These are phyloP conservation scores for Teratosphaeria destructans DNA, from an alignment of 2,329 filamentous ascomycete species.

Conservation along the genomic window DNA sequence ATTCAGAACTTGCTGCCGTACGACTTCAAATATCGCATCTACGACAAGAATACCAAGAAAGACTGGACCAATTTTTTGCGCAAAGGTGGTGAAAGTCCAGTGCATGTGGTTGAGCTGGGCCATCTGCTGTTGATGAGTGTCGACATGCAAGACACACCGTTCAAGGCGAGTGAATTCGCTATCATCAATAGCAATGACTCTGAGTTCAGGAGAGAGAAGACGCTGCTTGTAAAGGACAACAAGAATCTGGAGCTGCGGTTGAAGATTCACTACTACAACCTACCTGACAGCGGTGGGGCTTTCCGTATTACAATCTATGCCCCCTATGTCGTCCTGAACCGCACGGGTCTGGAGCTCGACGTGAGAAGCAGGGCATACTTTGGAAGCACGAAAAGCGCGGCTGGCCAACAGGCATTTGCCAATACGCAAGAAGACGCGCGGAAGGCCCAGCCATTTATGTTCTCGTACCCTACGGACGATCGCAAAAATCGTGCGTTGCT, in stretches of 20 bases:
- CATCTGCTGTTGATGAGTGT: slow-evolving; percentile 86
- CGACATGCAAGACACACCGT: slow-evolving; percentile 92
- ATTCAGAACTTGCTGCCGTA: slow-evolving; percentile 91
- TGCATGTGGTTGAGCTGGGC: slow-evolving; percentile 92
- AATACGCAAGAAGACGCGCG: slow-evolving; percentile 46
- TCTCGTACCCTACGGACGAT: slow-evolving; percentile 81
- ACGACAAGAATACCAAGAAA: slow-evolving; percentile 96
- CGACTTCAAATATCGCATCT: slow-evolving; percentile 98
- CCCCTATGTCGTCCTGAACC: slow-evolving; percentile 89
- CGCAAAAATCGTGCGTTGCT: slow-evolving; percentile 82
- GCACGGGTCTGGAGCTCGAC: slow-evolving; percentile 80
- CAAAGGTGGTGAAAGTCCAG: slow-evolving; percentile 91
- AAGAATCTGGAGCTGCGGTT: slow-evolving; percentile 69
- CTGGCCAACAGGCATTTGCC: slow-evolving; percentile 62
- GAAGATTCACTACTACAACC: slow-evolving; percentile 79
- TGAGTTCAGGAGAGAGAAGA: slow-evolving; percentile 77
- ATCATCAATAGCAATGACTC: slow-evolving; percentile 91
- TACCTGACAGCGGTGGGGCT: slow-evolving; percentile 85
- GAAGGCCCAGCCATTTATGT: slow-evolving; percentile 89
- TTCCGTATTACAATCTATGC: slow-evolving; percentile 95
- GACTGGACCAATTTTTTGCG: slow-evolving; percentile 98
- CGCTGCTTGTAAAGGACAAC: slow-evolving; percentile 71
- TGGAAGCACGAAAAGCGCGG: slow-evolving; percentile 68
- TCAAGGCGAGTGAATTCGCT: slow-evolving; percentile 90
- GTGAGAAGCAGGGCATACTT: slow-evolving; percentile 84